phyloP scores from a whole-genome alignment of 2,329 filamentous ascomycete species.

The Phyllosticta paracitricarpa region DNA sequence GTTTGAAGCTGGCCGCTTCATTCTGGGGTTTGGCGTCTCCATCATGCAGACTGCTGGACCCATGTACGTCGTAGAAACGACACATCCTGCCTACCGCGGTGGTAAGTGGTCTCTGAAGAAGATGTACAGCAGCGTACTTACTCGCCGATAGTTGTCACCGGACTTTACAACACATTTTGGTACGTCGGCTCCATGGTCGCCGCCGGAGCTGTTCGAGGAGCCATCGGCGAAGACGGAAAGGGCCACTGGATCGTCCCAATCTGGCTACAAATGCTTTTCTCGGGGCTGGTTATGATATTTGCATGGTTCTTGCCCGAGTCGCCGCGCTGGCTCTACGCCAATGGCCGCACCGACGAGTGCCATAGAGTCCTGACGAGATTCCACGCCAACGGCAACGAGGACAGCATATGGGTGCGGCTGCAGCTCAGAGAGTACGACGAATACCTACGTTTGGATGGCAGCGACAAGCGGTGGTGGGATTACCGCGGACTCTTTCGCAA shows the following conservation, averaged over 20 bases:
- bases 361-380: slow-evolving; percentile 44
- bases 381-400: slow-evolving; percentile 46
- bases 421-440: slow-evolving; percentile 49
- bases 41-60: slow-evolving; percentile 52
- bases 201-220: slow-evolving; percentile 18
- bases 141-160: slow-evolving; percentile 23
- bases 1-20: slow-evolving; percentile 52
- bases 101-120: background rate
- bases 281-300: slow-evolving; percentile 32
- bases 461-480: slow-evolving; percentile 52
- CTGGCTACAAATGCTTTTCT: slow-evolving; percentile 15
- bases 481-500: slow-evolving; percentile 45
- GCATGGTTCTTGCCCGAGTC: slow-evolving; percentile 40
- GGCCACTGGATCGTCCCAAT: slow-evolving; percentile 13
- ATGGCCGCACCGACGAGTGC: slow-evolving; percentile 18
- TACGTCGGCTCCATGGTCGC: slow-evolving; percentile 29
- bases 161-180: slow-evolving; percentile 33
- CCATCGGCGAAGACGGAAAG: slow-evolving; percentile 14
- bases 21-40: slow-evolving; percentile 53
- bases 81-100: slow-evolving; percentile 53
- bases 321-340: slow-evolving; percentile 38
- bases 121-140: background rate
- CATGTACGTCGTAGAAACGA: slow-evolving; percentile 52
- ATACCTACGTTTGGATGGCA: slow-evolving; percentile 35
- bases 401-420: slow-evolving; percentile 44